Conservation (phyloP, 2,329 filamentous ascomycete species). For the Claviceps maximensis region DNA sequence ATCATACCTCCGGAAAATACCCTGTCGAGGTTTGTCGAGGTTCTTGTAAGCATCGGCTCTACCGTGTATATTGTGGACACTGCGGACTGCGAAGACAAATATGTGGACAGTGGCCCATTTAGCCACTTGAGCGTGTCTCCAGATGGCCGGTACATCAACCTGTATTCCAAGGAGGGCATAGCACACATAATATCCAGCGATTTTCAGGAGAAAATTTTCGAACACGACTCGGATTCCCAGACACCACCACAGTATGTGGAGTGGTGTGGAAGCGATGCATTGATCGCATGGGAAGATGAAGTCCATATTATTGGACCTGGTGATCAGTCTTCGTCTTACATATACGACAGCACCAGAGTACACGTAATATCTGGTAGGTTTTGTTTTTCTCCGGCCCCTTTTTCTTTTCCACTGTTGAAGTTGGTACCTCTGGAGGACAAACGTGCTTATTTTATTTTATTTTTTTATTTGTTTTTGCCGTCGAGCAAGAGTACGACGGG, state of each 20-base stretch:
- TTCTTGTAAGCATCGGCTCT: constrained; percentile 69
- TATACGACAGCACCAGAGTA: constrained; percentile 80
- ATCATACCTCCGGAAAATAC: constrained; percentile 80
- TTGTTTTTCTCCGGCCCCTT: not conserved
- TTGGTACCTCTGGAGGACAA: no score
- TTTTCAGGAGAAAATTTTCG: constrained; percentile 82
- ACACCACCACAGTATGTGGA: constrained; percentile 78
- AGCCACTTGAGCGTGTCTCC: constrained; percentile 83
- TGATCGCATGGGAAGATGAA: constrained; percentile 96
- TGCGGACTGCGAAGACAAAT: constrained; percentile 79
- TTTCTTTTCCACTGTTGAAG: no score
- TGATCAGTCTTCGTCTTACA: constrained; percentile 62
- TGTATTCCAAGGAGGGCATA: constrained; percentile 75
- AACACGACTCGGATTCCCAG: constrained; percentile 78
- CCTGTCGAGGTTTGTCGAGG: constrained; percentile 84
- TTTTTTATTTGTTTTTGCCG: constrained; percentile 4
- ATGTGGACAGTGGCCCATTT: constrained; percentile 85
- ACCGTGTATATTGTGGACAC: constrained; percentile 82
- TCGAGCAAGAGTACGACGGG: constrained; percentile 56
- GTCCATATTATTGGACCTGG: constrained; percentile 84
- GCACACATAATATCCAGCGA: constrained; percentile 91
- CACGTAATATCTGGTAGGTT: constrained; percentile 69
- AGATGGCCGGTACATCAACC: constrained; percentile 73
- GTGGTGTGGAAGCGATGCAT: constrained; percentile 93
- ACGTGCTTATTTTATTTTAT: not conserved